Percentiles rank a stretch among this genome's conserved stretches.
Conservation (phyloP, 1,139 yeast species). For the Candida sanyaensis region DNA sequence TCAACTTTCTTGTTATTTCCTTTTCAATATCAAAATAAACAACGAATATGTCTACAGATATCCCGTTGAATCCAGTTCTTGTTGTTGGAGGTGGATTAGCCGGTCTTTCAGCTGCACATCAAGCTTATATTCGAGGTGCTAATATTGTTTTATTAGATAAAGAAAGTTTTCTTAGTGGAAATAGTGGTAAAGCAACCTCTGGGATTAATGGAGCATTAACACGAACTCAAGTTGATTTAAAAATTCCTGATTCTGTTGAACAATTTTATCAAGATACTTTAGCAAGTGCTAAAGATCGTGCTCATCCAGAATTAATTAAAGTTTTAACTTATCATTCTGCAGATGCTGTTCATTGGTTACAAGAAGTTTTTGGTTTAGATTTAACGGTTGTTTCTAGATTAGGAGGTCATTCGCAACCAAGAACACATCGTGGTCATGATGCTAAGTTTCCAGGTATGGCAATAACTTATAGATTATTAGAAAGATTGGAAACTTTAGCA, state of each 20-base stretch:
- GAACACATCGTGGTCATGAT: constrained; percentile 74
- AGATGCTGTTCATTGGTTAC: constrained; percentile 73
- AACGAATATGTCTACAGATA: constrained; percentile 12
- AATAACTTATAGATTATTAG: constrained; percentile 63
- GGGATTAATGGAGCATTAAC: constrained; percentile 82
- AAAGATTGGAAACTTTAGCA: constrained; percentile 51
- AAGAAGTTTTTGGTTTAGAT: constrained; percentile 58
- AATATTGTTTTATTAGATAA: constrained; percentile 63
- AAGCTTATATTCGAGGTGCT: constrained; percentile 57
- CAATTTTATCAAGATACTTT: constrained; percentile 67
- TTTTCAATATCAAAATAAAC: background rate
- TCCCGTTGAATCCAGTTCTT: constrained; percentile 49
- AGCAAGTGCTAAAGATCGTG: constrained; percentile 64
- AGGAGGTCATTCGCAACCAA: constrained; percentile 74
- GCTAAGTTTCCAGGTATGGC: constrained; percentile 77
- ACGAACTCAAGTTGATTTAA: constrained; percentile 52
- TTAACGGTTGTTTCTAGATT: constrained; percentile 66
- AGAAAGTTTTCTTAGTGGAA: constrained; percentile 69
- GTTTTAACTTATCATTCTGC: constrained; percentile 56
- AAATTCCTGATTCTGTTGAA: constrained; percentile 57
- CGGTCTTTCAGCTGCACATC: constrained; percentile 76
- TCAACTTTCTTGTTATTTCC: background rate
- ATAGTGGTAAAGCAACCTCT: constrained; percentile 78
- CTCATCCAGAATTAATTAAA: constrained; percentile 53
- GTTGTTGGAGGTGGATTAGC: constrained; percentile 83